A percentile compares a stretch with the other conserved stretches of the same genome.
These are phyloP conservation scores for Penicillium lagena DNA, from an alignment of 495 filamentous ascomycete species.

Conservation along the genomic window DNA sequence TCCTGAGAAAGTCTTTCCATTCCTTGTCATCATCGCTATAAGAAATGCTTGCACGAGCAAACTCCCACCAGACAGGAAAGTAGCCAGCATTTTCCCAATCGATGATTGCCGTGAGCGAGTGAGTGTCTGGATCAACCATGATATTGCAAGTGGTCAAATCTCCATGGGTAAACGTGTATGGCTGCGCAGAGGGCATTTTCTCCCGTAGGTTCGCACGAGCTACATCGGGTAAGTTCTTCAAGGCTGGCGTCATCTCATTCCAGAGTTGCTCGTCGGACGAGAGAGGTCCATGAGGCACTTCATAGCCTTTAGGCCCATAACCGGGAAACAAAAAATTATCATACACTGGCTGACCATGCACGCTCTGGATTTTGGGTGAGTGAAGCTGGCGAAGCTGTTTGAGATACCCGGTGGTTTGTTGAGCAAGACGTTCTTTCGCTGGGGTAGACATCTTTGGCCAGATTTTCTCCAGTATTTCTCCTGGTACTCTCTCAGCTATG, in stretches of 20 bases:
- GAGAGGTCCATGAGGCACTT: slow-evolving; percentile 11
- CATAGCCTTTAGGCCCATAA: not conserved
- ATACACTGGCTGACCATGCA: slow-evolving; percentile 13
- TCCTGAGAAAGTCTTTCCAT: slow-evolving; percentile 13
- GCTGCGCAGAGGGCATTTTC: slow-evolving; percentile 14
- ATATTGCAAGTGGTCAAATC: slow-evolving; percentile 24
- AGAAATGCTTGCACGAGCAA: slow-evolving; percentile 3
- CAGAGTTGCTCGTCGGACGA: slow-evolving; percentile 18
- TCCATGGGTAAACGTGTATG: slow-evolving; percentile 24
- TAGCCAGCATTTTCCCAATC: slow-evolving; percentile 30
- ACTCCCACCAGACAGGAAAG: slow-evolving; percentile 30
- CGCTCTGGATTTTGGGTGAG: slow-evolving; percentile 10
- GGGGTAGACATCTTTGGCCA: slow-evolving; percentile 10
- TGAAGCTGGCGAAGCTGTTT: slow-evolving; percentile 15
- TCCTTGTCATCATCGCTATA: slow-evolving; percentile 8
- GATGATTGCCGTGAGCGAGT: slow-evolving; percentile 18
- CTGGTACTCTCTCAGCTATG: slow-evolving; percentile 12
- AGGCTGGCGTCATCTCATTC: slow-evolving; percentile 11
- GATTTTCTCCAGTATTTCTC: slow-evolving; percentile 7
- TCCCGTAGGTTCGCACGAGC: slow-evolving; percentile 10
- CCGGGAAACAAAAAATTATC: slow-evolving; percentile 9
- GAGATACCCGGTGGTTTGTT: slow-evolving; percentile 16
- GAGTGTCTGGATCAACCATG: slow-evolving; percentile 15
- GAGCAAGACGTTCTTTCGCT: slow-evolving; percentile 13
- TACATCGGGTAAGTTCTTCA: slow-evolving; percentile 10